A percentile compares a stretch with the other conserved stretches of the same genome.
These are phyloP conservation scores for Phytophthora pinifolia DNA, from an alignment of 352 stramenopile genomes.

Conservation along the genomic window DNA sequence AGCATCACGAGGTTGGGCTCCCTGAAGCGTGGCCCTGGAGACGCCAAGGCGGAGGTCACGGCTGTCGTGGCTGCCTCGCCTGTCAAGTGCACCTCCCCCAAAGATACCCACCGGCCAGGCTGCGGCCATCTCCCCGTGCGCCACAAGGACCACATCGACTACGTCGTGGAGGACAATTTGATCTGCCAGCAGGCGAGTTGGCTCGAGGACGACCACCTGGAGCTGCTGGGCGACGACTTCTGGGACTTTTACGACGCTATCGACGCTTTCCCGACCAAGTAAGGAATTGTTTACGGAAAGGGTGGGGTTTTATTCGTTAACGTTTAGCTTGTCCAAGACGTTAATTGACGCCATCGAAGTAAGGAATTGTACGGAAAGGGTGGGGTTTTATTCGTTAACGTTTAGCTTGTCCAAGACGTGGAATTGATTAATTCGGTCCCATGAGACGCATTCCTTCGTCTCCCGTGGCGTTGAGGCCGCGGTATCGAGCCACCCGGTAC, in stretches of 20 bases:
- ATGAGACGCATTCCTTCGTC: slow-evolving; percentile 31
- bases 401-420: too few relatives aligned
- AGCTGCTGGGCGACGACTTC: slow-evolving; percentile 78
- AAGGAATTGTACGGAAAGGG: too few relatives aligned
- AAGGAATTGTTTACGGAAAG: too few relatives aligned
- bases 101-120: slow-evolving; percentile 59
- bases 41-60: slow-evolving; percentile 17
- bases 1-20: slow-evolving; percentile 58
- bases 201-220: slow-evolving; percentile 56
- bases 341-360: too few relatives aligned
- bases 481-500: slow-evolving; percentile 43
- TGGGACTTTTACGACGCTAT: slow-evolving; percentile 83
- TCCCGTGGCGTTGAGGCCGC: slow-evolving; percentile 22
- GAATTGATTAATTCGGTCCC: slow-evolving; percentile 34
- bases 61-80: background rate
- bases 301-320: too few relatives aligned
- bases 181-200: slow-evolving; percentile 69
- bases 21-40: slow-evolving; percentile 15
- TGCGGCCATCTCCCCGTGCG: slow-evolving; percentile 74
- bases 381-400: too few relatives aligned
- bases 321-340: too few relatives aligned
- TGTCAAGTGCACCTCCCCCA: slow-evolving; percentile 27
- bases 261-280: slow-evolving; percentile 47
- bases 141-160: slow-evolving; percentile 82
- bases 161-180: slow-evolving; percentile 80